Evolutionary conservation across 2,329 filamentous ascomycete genomes (phyloP), one percentile per base, ranked within the genome.

Genomic region (Apiospora saccharicola): DNA sequence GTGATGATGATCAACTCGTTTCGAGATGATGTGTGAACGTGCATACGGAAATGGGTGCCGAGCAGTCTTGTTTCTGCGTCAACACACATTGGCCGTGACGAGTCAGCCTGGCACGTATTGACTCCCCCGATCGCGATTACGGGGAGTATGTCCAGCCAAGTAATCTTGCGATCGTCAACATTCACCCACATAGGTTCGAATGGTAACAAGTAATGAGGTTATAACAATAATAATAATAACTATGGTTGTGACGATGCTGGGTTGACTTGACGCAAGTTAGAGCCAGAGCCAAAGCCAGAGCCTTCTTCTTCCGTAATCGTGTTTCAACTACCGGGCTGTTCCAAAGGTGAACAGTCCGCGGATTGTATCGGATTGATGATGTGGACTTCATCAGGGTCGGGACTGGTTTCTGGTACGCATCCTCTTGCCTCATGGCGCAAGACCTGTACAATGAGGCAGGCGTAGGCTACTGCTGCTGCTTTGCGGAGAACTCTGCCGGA

Each of bases 401-500:
- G 46, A 8, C 46, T 46, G 22, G 19, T 49, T 49, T n/a, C 46
- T 49, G 19, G 19, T 46, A 22, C 44, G 44, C 44, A 47, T 22
- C 44, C 44, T 47, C 44, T 22, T 47, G 44, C 44, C 44, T 47
- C 44, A 47, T 47, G 44, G 44, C 44, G 44, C 16, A 30, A 57
- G 26, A 57, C 26, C 22, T 37, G 53, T 61, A 34, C 53, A 61
- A 37, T 34, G 16, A 61, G 53, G 26, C 53, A 30, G 19, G 7
- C 16, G 30, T 34, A 34, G 30, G 53, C 53, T 22, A 34, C 51
- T 34, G 30, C 30, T 22, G 19, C 44, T 49, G 46, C 44, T 19
- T 30, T 53, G 53, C 30, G 53, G 53, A 61, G 53, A 61, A 37
- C 53, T 61, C 26, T 37, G 53, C 30, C 53, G 53, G 53, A 61